A percentile compares a stretch with the other conserved stretches of the same genome.
Evolutionary conservation across 177 flowering plant genomes (phyloP).

Genomic region (Vitis hybrid): DNA sequence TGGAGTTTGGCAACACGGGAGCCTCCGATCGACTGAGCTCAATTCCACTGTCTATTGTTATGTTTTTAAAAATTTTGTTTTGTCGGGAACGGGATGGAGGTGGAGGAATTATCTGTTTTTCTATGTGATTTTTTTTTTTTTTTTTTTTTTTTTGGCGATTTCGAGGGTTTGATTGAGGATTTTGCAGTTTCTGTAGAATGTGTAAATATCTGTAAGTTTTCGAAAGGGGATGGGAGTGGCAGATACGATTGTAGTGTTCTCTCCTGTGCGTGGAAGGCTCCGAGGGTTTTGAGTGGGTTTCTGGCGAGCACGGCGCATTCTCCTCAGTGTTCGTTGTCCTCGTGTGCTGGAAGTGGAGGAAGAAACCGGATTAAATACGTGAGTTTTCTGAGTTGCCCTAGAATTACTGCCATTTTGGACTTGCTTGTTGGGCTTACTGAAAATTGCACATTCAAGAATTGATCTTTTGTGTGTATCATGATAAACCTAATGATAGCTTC

Average conservation of each 20-base stretch:
- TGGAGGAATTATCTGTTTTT: background rate
- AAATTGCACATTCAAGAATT: too few relatives aligned
- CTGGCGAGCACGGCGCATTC: constrained; percentile 83
- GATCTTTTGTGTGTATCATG: too few relatives aligned
- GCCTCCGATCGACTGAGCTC: too few relatives aligned
- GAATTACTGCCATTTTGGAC: background rate
- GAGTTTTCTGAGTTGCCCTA: constrained; percentile 23
- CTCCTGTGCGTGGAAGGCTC: constrained; percentile 95
- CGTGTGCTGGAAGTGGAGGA: constrained; percentile 26
- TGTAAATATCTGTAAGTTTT: constrained; percentile 68
- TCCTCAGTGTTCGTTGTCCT: constrained; percentile 34
- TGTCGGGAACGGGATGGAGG: background rate
- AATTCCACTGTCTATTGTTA: too few relatives aligned
- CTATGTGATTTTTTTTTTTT: background rate
- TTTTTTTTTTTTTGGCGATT: background rate
- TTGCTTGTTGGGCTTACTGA: too few relatives aligned
- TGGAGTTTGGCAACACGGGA: too few relatives aligned
- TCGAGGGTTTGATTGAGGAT: constrained; percentile 5
- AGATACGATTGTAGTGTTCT: constrained; percentile 67
- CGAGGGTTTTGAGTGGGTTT: constrained; percentile 81
- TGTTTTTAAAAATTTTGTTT: too few relatives aligned
- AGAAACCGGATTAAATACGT: constrained; percentile 41
- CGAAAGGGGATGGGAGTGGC: constrained; percentile 63
- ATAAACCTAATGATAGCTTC: too few relatives aligned
- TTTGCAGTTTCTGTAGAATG: constrained; percentile 81